A percentile compares a stretch with the other conserved stretches of the same genome.
Evolutionary conservation across 192 early-diverging fungal genomes (phyloP).

Genomic region (Spizellomyces sp.): DNA sequence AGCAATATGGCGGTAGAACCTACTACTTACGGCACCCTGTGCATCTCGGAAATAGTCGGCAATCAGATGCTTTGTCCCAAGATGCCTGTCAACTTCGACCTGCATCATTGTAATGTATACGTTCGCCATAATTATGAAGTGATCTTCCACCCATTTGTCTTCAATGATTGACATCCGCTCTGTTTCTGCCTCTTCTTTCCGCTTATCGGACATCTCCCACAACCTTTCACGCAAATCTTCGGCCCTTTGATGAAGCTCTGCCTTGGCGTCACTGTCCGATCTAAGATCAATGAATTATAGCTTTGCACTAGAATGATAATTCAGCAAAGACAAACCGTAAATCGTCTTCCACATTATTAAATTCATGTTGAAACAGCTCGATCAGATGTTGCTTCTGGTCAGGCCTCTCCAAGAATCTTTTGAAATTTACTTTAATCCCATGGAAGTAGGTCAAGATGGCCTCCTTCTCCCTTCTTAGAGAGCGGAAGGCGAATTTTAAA

Average conservation of each 20-base stretch:
- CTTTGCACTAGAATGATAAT: background rate
- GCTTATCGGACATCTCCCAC: slow-evolving; percentile 61
- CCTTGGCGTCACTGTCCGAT: slow-evolving; percentile 58
- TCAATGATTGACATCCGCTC: slow-evolving; percentile 57
- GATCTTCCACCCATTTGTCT: slow-evolving; percentile 63
- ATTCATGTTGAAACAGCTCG: slow-evolving; percentile 57
- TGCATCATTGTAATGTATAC: slow-evolving; percentile 61
- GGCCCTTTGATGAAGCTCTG: slow-evolving; percentile 62
- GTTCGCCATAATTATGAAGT: slow-evolving; percentile 54
- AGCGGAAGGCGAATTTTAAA: slow-evolving; percentile 61
- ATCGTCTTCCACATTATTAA: slow-evolving; percentile 62
- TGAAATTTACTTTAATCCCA: slow-evolving; percentile 55
- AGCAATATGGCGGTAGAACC: background rate
- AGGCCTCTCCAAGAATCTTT: slow-evolving; percentile 54
- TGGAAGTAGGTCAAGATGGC: slow-evolving; percentile 52
- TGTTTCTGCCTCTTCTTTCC: slow-evolving; percentile 61
- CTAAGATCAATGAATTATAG: slow-evolving; percentile 17
- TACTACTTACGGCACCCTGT: slow-evolving; percentile 37
- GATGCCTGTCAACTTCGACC: slow-evolving; percentile 56
- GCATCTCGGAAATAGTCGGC: slow-evolving; percentile 59
- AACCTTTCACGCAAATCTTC: slow-evolving; percentile 63
- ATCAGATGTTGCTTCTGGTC: slow-evolving; percentile 60
- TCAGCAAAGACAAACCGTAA: slow-evolving; percentile 38
- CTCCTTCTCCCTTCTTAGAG: slow-evolving; percentile 56
- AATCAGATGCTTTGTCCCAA: slow-evolving; percentile 48